Percentiles rank a stretch among this genome's conserved stretches.
These are phyloP conservation scores for Leccinum solheimii DNA, from an alignment of 1,284 basidiomycete genomes.

Conservation along the genomic window DNA sequence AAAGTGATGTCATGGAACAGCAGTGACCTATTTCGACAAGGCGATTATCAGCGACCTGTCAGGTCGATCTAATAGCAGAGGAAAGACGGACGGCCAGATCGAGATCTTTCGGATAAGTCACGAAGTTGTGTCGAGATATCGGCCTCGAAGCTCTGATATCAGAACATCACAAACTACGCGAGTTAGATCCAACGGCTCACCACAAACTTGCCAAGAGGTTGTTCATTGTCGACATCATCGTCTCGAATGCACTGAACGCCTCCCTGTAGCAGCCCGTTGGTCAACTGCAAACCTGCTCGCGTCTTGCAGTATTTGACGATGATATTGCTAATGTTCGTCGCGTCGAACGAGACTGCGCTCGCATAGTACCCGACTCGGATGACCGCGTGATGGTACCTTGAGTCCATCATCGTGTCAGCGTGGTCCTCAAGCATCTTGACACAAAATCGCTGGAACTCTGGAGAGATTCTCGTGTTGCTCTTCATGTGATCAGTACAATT, in stretches of 20 bases:
- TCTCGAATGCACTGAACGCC: neutral
- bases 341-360: neutral
- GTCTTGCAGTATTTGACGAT: neutral
- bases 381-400: neutral
- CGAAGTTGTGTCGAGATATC: neutral
- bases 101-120: too few species aligned
- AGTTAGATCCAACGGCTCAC: neutral
- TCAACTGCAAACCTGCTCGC: neutral
- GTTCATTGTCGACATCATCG: neutral
- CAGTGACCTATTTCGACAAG: slow-evolving; percentile 2
- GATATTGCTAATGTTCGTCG: neutral
- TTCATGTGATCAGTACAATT: neutral
- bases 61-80: neutral
- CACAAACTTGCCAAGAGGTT: neutral
- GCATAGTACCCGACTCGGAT: neutral
- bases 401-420: neutral
- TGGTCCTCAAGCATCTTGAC: neutral
- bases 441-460: neutral
- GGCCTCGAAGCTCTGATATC: neutral
- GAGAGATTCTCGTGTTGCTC: neutral
- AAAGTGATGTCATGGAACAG: slow-evolving; percentile 1
- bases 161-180: neutral
- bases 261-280: neutral
- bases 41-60: neutral
- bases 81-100: neutral